Base-by-base conservation (phyloP, 306 rosid genomes). In the Trichosanthes truncata region DNA sequence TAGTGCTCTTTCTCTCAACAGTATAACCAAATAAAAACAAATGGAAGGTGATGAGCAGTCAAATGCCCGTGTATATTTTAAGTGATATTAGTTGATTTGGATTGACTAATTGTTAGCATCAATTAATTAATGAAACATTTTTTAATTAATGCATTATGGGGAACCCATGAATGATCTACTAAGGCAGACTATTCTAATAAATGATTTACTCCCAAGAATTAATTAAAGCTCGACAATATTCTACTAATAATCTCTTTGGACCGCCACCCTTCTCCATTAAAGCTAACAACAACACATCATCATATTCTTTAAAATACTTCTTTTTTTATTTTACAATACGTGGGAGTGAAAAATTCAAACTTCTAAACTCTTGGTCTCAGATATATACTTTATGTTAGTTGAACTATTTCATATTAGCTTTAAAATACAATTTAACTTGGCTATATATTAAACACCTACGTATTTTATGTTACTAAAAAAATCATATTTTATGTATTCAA, bases 31-130 rank as follows among this genome's bases (percentile, higher is more conserved):
- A 36, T 66, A 66, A 18, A 66, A 35, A 66, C 25, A 36, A 66
- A 14, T 66, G 15, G 46, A 65, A 31, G 45, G n/a, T 68, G 33
- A 68, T 68, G 52, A 40, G 33, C 75, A 72, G 77, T 46, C 77
- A 72, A 72, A 72, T 46, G 23, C 23, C 23, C 7, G 46, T 46
- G 59, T 26, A 72, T 72, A 46, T 45, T 72, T 23, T 72, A 72
- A 72, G 57, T 23, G 77, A 72, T 72, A 45, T 72, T 72, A 43
- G 57, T 72, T 72, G 77, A 72, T 72, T 25, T 72, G 77, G 77
- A 46, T 72, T 72, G 77, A 72, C 77, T 72, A 7, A 72, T 23
- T 72, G 53, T 43, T 4, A 11, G 51, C n/a, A 43, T 69, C 6
- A 69, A 69, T 69, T 69, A 69, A 40, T 65, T 69, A 69, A 67